Base-by-base conservation (phyloP, 192 early-diverging fungal genomes). In the Endogone sp. region DNA sequence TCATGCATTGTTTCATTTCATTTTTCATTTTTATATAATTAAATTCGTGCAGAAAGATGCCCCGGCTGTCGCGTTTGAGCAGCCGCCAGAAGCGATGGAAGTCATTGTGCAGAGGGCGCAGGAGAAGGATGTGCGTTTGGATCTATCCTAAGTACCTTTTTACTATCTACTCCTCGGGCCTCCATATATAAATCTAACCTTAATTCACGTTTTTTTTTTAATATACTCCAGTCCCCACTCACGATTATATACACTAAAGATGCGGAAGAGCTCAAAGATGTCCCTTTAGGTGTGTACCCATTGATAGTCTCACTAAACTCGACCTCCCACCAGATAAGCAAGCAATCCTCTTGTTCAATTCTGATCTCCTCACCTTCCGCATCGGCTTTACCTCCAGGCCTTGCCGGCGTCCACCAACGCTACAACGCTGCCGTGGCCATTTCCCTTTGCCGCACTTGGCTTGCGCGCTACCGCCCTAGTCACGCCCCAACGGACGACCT, bases 341-440 rank as follows among this genome's bases (percentile, higher is more conserved):
- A n/a, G n/a, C n/a, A n/a, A n/a, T n/a, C n/a, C n/a, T n/a, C n/a
- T n/a, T n/a, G n/a, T n/a, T n/a, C n/a, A n/a, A n/a, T n/a, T n/a
- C n/a, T n/a, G n/a, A n/a, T n/a, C n/a, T n/a, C n/a, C n/a, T n/a
- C n/a, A n/a, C n/a, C n/a, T n/a, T n/a, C n/a, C n/a, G n/a, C n/a
- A n/a, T n/a, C n/a, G n/a, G n/a, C n/a, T n/a, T n/a, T n/a, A n/a
- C n/a, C n/a, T n/a, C n/a, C 37, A 89, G 96, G 96, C 2, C 79
- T 98, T 44, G 72, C 87, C 2, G 96, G 95, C 37, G 79, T 75
- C 20, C 95, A 98, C 76, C 96, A 98, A 78, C 79, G 79, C 11
- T 78, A 84, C 28, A 98, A 98, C 78, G 95, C 94, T 0, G 83
- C 92, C 10, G 69, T 95, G 23, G 96, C 96, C 2, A 77, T 84